These are phyloP conservation scores for Verticillium nubilum DNA, from an alignment of 2,329 filamentous ascomycete species.

Conservation along the genomic window DNA sequence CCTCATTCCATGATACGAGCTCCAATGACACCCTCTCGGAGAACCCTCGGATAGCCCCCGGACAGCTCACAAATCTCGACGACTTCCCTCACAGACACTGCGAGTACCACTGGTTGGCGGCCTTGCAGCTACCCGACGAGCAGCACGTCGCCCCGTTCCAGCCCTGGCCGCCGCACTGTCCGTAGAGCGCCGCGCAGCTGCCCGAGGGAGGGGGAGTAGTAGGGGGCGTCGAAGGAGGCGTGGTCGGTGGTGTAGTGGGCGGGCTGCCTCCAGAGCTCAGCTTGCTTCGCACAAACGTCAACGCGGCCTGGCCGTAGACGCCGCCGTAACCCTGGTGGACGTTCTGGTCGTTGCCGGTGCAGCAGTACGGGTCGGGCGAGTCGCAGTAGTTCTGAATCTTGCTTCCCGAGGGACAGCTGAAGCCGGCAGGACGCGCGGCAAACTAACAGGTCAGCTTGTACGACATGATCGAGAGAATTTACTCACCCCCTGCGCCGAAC, in stretches of 20 bases:
- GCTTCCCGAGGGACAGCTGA: constrained; percentile 43
- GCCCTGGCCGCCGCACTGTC: constrained; percentile 17
- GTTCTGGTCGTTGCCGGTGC: constrained; percentile 47
- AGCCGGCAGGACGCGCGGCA: constrained; percentile 47
- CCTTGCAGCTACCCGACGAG: constrained; percentile 19
- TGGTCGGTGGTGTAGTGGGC: neutral
- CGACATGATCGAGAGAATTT: neutral
- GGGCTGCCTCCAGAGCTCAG: neutral
- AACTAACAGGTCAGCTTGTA: constrained; percentile 34
- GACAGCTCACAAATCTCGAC: no score
- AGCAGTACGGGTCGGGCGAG: constrained; percentile 55
- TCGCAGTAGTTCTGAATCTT: constrained; percentile 59
- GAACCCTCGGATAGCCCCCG: no score
- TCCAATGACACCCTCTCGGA: no score
- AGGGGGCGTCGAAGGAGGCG: neutral
- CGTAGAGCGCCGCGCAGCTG: constrained; percentile 11
- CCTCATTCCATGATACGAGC: no score
- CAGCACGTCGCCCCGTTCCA: constrained; percentile 21
- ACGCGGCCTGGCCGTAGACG: constrained; percentile 54
- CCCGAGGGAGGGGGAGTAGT: constrained; percentile 5
- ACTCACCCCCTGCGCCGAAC: constrained; percentile 50
- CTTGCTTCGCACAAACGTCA: constrained; percentile 48
- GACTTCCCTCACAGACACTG: constrained; percentile 29
- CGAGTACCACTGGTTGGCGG: constrained; percentile 31
- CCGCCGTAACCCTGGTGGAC: constrained; percentile 52